A percentile compares a stretch with the other conserved stretches of the same genome.
Evolutionary conservation across 2,329 filamentous ascomycete genomes (phyloP).

Genomic region (Trichoderma arundinaceum): DNA sequence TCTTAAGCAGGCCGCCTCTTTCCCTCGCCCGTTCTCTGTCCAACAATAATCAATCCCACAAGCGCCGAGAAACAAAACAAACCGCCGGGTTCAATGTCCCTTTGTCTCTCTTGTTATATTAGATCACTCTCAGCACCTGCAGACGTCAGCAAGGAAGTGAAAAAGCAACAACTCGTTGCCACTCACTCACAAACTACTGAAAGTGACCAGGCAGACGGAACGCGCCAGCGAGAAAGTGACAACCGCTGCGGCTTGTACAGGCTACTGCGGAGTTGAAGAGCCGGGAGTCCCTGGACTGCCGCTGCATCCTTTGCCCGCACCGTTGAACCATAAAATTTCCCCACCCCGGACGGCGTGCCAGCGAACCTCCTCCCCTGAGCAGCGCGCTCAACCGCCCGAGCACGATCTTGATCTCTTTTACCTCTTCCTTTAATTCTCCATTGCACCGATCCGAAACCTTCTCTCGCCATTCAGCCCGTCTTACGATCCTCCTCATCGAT

Average conservation of each 20-base stretch:
- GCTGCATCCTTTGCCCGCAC: constrained; percentile 6
- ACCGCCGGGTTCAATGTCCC: too few species aligned
- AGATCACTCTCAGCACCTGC: too few species aligned
- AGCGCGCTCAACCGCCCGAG: neutral
- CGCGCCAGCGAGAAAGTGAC: too few species aligned
- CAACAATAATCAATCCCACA: too few species aligned
- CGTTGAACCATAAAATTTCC: constrained; percentile 28
- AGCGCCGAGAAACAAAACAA: too few species aligned
- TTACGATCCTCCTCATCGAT: neutral
- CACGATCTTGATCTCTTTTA: constrained; percentile 2
- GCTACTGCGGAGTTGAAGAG: constrained; percentile 5
- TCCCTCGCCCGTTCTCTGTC: too few species aligned
- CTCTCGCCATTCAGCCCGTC: constrained; percentile 1
- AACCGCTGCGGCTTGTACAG: neutral
- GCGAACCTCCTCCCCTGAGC: constrained; percentile 27
- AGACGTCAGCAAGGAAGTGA: too few species aligned
- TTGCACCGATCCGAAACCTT: neutral
- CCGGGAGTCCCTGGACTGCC: constrained; percentile 26
- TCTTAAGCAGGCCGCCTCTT: neutral
- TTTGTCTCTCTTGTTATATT: too few species aligned
- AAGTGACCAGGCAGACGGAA: too few species aligned
- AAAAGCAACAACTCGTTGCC: neutral
- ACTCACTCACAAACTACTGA: neutral
- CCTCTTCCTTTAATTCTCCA: neutral
- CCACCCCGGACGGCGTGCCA: constrained; percentile 9